Conservation (phyloP, 1,284 basidiomycete genomes). For the Anthracocystis panici-leucophaei region DNA sequence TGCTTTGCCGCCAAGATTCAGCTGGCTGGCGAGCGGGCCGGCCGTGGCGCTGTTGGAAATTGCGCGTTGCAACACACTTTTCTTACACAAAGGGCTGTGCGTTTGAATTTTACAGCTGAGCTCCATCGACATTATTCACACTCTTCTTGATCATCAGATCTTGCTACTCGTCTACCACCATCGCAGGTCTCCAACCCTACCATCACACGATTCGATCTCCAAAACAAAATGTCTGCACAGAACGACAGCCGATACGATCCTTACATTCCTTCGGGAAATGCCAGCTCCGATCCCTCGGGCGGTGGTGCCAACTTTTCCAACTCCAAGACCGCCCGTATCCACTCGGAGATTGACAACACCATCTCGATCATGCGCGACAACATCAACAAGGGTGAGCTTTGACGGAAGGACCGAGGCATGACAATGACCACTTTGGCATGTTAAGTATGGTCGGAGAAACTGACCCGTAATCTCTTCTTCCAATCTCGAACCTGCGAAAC, state of each 20-base stretch:
- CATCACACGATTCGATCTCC: not conserved
- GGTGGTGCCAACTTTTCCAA: conserved; percentile 57
- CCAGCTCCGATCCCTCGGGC: conserved; percentile 52
- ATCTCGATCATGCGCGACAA: conserved; percentile 95
- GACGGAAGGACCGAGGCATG: no score
- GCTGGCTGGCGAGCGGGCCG: not conserved
- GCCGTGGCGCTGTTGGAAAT: no score
- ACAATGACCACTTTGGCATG: not conserved
- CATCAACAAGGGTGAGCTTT: conserved; percentile 73
- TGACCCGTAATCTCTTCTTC: conserved; percentile 9
- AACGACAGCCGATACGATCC: conserved; percentile 65
- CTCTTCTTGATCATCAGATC: no score
- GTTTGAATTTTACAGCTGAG: no score
- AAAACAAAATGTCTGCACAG: conserved; percentile 44
- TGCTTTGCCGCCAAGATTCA: not conserved
- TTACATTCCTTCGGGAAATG: conserved; percentile 65
- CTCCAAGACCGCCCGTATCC: conserved; percentile 65
- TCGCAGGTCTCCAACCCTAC: conserved; percentile 3
- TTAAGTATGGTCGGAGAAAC: not conserved
- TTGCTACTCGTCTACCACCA: conserved; percentile 11
- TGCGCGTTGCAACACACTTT: no score
- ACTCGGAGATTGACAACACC: conserved; percentile 68
- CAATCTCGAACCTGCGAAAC: not conserved
- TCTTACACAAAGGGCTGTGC: no score
- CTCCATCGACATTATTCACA: no score